These are phyloP conservation scores for Kwoniella sp. DNA, from an alignment of 768 basidiomycete genomes.

Conservation along the genomic window DNA sequence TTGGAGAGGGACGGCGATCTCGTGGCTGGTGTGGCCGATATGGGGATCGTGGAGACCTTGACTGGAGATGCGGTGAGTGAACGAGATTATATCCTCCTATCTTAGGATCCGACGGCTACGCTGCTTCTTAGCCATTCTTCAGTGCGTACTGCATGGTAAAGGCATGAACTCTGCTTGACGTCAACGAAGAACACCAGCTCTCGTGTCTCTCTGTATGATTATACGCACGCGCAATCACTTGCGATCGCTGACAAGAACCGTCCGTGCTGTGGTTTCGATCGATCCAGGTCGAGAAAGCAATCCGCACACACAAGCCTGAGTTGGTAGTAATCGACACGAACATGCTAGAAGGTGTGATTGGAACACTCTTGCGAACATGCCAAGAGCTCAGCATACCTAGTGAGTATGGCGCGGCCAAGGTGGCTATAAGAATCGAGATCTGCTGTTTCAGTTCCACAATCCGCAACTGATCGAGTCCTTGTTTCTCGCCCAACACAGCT, in stretches of 20 bases:
- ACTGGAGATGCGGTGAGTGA: slow-evolving; percentile 60
- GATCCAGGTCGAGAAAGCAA: slow-evolving; percentile 54
- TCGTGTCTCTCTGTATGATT: too few species aligned
- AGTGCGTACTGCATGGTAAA: too few species aligned
- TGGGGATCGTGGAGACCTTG: slow-evolving; percentile 66
- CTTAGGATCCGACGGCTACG: too few species aligned
- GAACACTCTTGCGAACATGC: slow-evolving; percentile 63
- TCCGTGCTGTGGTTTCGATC: too few species aligned
- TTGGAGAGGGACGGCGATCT: slow-evolving; percentile 72
- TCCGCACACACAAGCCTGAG: slow-evolving; percentile 58
- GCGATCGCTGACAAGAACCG: background rate
- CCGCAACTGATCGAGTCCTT: slow-evolving; percentile 8
- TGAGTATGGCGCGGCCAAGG: too few species aligned
- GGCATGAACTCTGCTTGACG: too few species aligned
- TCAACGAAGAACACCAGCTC: too few species aligned
- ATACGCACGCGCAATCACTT: background rate
- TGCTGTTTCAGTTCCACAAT: slow-evolving; percentile 18
- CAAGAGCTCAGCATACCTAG: slow-evolving; percentile 61
- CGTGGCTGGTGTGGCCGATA: slow-evolving; percentile 87
- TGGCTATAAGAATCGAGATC: too few species aligned
- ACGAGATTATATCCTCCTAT: too few species aligned
- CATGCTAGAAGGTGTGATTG: slow-evolving; percentile 60
- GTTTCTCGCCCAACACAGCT: slow-evolving; percentile 58
- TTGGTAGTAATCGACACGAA: slow-evolving; percentile 56
- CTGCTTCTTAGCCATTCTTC: too few species aligned